Evolutionary conservation across 2,329 filamentous ascomycete genomes (phyloP).

Genomic region (Ophiostoma quercus): DNA sequence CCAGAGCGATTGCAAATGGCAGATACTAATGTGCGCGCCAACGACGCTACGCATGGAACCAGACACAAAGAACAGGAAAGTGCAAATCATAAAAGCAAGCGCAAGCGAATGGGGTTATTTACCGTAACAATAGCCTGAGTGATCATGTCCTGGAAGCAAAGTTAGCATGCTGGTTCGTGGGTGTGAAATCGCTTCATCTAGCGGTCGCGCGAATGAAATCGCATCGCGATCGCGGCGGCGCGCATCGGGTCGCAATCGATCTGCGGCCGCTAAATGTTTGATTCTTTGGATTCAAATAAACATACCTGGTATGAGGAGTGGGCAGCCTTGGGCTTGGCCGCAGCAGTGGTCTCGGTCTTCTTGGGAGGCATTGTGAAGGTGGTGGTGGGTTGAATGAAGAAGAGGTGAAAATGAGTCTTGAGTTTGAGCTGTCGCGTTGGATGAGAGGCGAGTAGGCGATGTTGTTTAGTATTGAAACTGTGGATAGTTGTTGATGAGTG

Average conservation of each 20-base stretch:
- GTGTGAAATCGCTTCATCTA: conserved; percentile 12
- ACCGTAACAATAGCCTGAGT: conserved; percentile 57
- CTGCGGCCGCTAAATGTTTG: neutral
- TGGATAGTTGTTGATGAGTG: conserved; percentile 23
- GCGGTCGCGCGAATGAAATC: conserved; percentile 12
- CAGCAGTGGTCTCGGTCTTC: conserved; percentile 43
- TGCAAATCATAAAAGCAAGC: conserved; percentile 3
- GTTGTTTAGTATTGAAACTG: conserved; percentile 27
- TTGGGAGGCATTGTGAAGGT: conserved; percentile 53
- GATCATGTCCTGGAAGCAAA: conserved; percentile 52
- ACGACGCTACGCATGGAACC: neutral
- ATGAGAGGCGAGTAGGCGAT: conserved; percentile 25
- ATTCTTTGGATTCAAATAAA: conserved; percentile 23
- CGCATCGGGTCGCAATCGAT: neutral
- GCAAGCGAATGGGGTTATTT: conserved; percentile 36
- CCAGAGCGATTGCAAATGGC: neutral
- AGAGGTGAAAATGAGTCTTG: neutral
- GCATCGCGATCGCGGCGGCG: conserved; percentile 13
- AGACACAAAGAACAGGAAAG: conserved; percentile 26
- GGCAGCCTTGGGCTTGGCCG: conserved; percentile 47
- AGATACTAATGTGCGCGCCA: neutral
- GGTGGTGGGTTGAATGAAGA: conserved; percentile 17
- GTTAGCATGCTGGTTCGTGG: conserved; percentile 20
- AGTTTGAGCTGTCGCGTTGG: conserved; percentile 17
- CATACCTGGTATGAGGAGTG: conserved; percentile 57